Base-by-base conservation (phyloP, 768 basidiomycete species). In the Lepiota brunneoincarnata region DNA sequence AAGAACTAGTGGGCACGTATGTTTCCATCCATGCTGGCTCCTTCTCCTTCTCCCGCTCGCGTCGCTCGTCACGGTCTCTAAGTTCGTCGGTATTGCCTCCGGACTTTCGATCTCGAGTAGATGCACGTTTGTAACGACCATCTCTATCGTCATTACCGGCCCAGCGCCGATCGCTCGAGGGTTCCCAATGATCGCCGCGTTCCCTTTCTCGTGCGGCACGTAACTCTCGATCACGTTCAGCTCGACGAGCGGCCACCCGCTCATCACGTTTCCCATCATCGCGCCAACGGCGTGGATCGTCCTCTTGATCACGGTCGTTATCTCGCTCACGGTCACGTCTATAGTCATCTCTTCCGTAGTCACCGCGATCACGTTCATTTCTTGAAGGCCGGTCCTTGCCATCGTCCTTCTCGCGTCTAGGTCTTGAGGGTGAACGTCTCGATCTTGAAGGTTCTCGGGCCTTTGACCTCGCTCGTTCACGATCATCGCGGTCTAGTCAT, bases 21-120 rank as follows among this genome's bases (percentile, higher is more conserved):
- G 88, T 84, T 59, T 92, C 91, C 91, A 93, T 93, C 91, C 91
- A 93, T 15, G 91, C 91, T 20, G 91, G 91, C 64, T 93, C 91
- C 62, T 88, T 91, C 72, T 93, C 91, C 61, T 81, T 83, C 59
- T 84, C 84, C 52, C 78, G 75, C 47, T 85, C 75, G 54, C 70
- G 69, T 20, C 71, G 67, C 23, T 80, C 75, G n/a, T 81, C 78
- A 50, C 72, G 71, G 38, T 78, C 79, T 49, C 73, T 79, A 12
- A 64, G 70, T n/a, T 79, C 76, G 15, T 77, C 79, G 17, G 55
- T 48, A 23, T 48, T 51, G 36, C 61, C 61, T 14, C 69, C 75
- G 42, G 62, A 41, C 59, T 82, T 82, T 59, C 78, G 77, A 51
- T 89, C 89, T 45, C 85, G 83, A 36, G 78, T 82, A 59, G 71